Evolutionary conservation across 177 flowering plant genomes (phyloP).

Genomic region (Tripterygium wilfordii): DNA sequence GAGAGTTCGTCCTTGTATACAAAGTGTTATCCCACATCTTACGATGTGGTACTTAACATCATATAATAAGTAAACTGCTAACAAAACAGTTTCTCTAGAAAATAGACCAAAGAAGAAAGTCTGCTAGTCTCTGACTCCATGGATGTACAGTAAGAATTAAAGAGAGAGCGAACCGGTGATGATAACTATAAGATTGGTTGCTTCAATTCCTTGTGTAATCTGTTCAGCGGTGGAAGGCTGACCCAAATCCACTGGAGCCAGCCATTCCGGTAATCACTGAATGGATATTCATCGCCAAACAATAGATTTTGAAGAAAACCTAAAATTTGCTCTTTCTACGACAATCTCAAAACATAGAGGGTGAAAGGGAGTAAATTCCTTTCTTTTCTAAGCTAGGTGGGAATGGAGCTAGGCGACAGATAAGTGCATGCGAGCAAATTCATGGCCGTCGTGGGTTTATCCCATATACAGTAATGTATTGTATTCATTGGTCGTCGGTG

Average conservation of each 20-base stretch:
- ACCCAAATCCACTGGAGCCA: conserved; percentile 89
- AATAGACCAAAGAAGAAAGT: not conserved
- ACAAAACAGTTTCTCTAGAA: no score
- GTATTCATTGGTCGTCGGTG: conserved; percentile 5
- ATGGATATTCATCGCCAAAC: conserved; percentile 30
- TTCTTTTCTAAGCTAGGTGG: no score
- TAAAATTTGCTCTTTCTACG: not conserved
- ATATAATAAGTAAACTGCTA: no score
- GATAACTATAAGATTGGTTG: conserved; percentile 55
- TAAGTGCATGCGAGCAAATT: not conserved
- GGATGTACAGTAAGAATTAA: no score
- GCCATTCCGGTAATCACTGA: conserved; percentile 63
- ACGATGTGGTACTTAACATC: no score
- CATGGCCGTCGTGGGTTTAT: not conserved
- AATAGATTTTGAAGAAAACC: not conserved
- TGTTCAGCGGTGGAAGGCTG: conserved; percentile 85
- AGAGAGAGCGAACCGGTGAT: conserved; percentile 51
- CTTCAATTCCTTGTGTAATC: conserved; percentile 74
- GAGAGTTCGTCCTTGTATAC: not conserved
- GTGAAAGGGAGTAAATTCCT: not conserved
- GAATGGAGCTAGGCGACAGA: no score
- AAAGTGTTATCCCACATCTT: no score
- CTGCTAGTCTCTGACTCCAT: no score
- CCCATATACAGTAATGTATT: not conserved
- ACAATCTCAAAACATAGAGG: not conserved